Evolutionary conservation across 768 basidiomycete genomes (phyloP).

Genomic region (Melanogaster broomeanus): DNA sequence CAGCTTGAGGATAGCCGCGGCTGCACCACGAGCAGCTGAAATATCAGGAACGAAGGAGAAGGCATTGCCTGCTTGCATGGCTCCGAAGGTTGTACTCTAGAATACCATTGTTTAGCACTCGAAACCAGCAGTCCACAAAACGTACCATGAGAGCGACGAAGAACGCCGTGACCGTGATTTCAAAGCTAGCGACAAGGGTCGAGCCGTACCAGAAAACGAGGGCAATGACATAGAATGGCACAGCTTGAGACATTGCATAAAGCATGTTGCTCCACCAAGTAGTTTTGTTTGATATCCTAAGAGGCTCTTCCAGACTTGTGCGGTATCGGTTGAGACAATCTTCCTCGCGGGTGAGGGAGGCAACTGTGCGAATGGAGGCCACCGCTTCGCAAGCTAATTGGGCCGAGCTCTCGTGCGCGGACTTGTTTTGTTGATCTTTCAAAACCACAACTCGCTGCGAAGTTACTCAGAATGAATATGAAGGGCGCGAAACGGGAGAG

Average conservation of each 20-base stretch:
- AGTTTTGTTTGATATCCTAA: conserved; percentile 63
- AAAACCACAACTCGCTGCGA: conserved; percentile 76
- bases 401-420: conserved; percentile 76
- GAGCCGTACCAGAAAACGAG: conserved; percentile 83
- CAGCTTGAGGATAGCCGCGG: conserved; percentile 70
- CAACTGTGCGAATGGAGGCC: conserved; percentile 87
- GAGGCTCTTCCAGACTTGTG: conserved; percentile 68
- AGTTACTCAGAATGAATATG: conserved; percentile 5
- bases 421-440: conserved; percentile 84
- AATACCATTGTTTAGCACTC: neutral
- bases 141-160: conserved; percentile 83
- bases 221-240: conserved; percentile 79
- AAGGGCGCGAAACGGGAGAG: neutral
- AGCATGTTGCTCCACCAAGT: conserved; percentile 64
- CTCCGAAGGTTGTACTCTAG: conserved; percentile 72
- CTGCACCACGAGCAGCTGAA: conserved; percentile 80
- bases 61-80: conserved; percentile 86
- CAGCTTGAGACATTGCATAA: conserved; percentile 74
- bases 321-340: conserved; percentile 74
- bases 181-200: conserved; percentile 52
- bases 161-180: conserved; percentile 64
- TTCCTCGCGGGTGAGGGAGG: conserved; percentile 82
- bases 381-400: conserved; percentile 93
- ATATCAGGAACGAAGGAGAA: conserved; percentile 88
- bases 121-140: neutral